Percentiles rank a stretch among this genome's conserved stretches.
Evolutionary conservation across 352 stramenopile species (phyloP).

Genomic region (Phytophthora litchii): DNA sequence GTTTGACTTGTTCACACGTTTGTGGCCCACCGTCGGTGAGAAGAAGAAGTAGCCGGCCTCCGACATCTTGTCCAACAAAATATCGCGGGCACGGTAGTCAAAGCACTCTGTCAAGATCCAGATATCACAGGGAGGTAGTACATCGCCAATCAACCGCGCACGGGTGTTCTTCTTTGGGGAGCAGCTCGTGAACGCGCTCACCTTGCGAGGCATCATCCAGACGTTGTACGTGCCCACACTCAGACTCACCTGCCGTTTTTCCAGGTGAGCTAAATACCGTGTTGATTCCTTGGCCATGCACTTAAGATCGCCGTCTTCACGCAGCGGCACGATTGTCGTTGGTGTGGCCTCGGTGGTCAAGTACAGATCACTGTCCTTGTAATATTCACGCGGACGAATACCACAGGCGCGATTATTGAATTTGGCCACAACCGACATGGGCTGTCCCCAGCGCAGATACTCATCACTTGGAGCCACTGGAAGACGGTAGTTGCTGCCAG

Average conservation of each 20-base stretch:
- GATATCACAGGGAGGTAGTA: constrained; percentile 69
- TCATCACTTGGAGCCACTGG: constrained; percentile 34
- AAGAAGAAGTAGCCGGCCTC: constrained; percentile 71
- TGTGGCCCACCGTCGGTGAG: constrained; percentile 75
- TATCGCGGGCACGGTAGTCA: constrained; percentile 67
- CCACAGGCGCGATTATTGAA: constrained; percentile 63
- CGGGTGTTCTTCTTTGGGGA: constrained; percentile 82
- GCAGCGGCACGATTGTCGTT: constrained; percentile 69
- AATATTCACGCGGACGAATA: constrained; percentile 74
- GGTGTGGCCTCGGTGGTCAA: constrained; percentile 65
- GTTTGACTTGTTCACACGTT: constrained; percentile 62
- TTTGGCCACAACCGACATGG: constrained; percentile 61
- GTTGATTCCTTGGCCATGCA: constrained; percentile 78
- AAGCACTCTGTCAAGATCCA: constrained; percentile 86
- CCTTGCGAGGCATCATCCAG: constrained; percentile 85
- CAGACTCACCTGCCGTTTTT: constrained; percentile 58
- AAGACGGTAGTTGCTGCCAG: constrained; percentile 36
- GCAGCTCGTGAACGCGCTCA: constrained; percentile 71
- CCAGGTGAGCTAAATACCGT: constrained; percentile 60
- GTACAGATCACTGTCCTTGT: constrained; percentile 79
- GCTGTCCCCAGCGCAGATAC: constrained; percentile 68
- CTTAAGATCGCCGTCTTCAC: constrained; percentile 67
- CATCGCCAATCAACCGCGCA: constrained; percentile 68
- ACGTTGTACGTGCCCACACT: constrained; percentile 82
- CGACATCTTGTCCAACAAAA: constrained; percentile 71